Base-by-base conservation (phyloP, 768 basidiomycete genomes). In the Amanita pallidorosea region DNA sequence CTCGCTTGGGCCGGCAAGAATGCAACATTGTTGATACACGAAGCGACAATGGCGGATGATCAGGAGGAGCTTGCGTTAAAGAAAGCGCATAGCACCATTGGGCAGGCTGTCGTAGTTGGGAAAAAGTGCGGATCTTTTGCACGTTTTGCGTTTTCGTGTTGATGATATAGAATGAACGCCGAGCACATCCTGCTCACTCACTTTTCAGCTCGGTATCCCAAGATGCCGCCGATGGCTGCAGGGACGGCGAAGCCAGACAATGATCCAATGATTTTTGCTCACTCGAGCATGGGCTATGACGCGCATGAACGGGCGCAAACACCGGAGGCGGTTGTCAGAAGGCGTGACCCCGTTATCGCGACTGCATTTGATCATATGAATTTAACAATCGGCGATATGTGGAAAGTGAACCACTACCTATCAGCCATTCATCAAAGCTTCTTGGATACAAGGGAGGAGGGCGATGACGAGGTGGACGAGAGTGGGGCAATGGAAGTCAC, bases 201-300 rank as follows among this genome's bases (percentile, higher is more conserved):
- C 63, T 97, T 97, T 67, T 96, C 93, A 8, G 88, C 88, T 36
- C 83, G 93, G 25, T 94, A 95, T 65, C 91, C 94, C 15, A 91
- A 88, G 57, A 71, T 94, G 61, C 90, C 90, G 3, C 79, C 77
- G 22, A 67, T 75, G 4, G 65, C 72, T 9, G 60, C 67, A 12
- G 41, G 49, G 23, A 40, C 17, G 27, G 29, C 40, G 2, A 25
- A 55, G 52, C 34, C 61, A 43, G 45, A 53, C 43, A 35, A 55
- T 34, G 40, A 31, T 52, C 22, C 36, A 7, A 20, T 17, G 12
- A 13, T 29, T 20, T 15, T 41, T 11, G 25, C 20, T n/a, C 17
- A 27, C 17, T 22, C 48, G 7, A 18, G n/a, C n/a, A 25, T 27
- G 11, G 29, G 36, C n/a, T 15, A 48, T 1, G 36, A 48, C 6